A percentile compares a stretch with the other conserved stretches of the same genome.
Conservation (phyloP, 345 rosid genomes). For the Melaleuca alternifolia region DNA sequence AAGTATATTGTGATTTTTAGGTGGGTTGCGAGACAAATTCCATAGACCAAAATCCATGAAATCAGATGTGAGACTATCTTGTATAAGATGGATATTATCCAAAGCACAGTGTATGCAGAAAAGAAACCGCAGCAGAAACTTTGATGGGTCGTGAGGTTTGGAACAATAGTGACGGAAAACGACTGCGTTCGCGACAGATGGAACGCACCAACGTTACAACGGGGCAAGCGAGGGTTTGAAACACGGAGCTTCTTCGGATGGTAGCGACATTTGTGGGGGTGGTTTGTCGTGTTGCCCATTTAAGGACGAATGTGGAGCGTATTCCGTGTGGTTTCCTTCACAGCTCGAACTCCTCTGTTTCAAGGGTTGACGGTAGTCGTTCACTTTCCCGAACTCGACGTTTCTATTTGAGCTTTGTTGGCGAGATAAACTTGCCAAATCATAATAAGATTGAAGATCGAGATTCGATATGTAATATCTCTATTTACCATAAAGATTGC, state of each 20-base stretch:
- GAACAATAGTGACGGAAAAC: neutral
- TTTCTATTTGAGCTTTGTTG: neutral
- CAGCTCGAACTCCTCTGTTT: neutral
- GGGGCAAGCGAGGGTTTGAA: neutral
- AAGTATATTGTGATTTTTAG: neutral
- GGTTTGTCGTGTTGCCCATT: neutral
- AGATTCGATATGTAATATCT: no score
- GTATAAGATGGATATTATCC: no score
- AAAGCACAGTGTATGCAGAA: neutral
- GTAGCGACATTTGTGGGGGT: neutral
- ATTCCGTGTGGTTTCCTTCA: neutral
- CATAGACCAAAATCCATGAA: no score
- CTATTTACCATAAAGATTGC: no score
- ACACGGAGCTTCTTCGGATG: neutral
- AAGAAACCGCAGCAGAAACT: neutral
- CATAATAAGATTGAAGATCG: no score
- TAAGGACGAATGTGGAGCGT: neutral
- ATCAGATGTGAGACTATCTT: no score
- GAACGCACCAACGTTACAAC: neutral
- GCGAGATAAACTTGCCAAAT: no score
- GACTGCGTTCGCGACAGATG: neutral
- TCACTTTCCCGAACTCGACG: neutral
- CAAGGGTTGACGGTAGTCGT: neutral
- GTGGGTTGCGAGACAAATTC: no score
- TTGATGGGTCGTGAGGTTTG: neutral